Percentiles rank a stretch among this genome's conserved stretches.
Conservation (phyloP, 2,329 filamentous ascomycete species). For the Aciculosporium take region DNA sequence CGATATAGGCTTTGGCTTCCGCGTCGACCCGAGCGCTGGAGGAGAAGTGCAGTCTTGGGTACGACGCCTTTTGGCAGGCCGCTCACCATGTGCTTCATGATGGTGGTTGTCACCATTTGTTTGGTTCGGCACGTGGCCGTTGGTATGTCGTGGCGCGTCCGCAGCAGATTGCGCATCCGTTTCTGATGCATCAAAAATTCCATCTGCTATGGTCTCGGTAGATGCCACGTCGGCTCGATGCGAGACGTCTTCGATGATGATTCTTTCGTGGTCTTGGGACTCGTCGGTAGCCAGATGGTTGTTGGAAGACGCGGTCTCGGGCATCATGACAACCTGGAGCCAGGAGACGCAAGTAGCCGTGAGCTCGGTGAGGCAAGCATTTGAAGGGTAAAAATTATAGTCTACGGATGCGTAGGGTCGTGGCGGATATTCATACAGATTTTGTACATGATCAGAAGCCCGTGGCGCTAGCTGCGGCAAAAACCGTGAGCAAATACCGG, state of each 20-base stretch:
- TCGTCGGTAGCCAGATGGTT: constrained; percentile 21
- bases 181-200: constrained; percentile 6
- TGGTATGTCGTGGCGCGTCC: constrained; percentile 13
- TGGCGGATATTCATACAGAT: constrained; percentile 29
- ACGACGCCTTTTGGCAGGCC: constrained; percentile 52
- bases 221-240: constrained; percentile 11
- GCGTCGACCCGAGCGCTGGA: constrained; percentile 20
- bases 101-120: constrained; percentile 45
- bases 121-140: constrained; percentile 23
- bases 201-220: constrained; percentile 7
- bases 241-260: constrained; percentile 12
- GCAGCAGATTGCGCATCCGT: constrained; percentile 10
- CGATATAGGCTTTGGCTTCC: constrained; percentile 43
- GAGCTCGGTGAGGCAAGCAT: constrained; percentile 44
- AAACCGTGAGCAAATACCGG: constrained; percentile 27
- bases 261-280: constrained; percentile 13
- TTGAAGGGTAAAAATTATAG: constrained; percentile 38
- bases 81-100: constrained; percentile 25
- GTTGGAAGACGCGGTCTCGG: constrained; percentile 44
- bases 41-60: constrained; percentile 33
- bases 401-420: constrained; percentile 36
- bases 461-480: constrained; percentile 30
- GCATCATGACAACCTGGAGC: constrained; percentile 38
- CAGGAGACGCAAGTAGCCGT: constrained; percentile 31
- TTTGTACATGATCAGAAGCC: constrained; percentile 42